These are phyloP conservation scores for Aspergillus fumigatiaffinis DNA, from an alignment of 2,329 filamentous ascomycete species.

Conservation along the genomic window DNA sequence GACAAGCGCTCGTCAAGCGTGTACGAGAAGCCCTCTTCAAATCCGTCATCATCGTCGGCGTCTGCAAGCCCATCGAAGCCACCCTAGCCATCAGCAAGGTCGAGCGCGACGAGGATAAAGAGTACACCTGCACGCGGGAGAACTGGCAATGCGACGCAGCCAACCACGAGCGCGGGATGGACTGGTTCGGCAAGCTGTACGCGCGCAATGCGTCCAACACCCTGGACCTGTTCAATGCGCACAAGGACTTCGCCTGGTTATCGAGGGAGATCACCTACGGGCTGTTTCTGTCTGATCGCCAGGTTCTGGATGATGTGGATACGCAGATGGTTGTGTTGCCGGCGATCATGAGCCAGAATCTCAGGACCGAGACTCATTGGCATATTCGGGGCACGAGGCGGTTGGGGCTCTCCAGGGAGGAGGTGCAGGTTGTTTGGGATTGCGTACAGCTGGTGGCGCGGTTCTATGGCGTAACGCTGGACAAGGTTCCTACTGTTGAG, in stretches of 20 bases:
- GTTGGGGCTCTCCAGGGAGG: slow-evolving; percentile 36
- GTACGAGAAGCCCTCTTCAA: slow-evolving; percentile 58
- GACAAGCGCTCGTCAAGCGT: slow-evolving; percentile 34
- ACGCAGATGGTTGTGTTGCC: slow-evolving; percentile 43
- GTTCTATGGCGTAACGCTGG: slow-evolving; percentile 25
- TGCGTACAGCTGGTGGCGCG: slow-evolving; percentile 27
- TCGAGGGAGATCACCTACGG: slow-evolving; percentile 71
- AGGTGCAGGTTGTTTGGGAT: slow-evolving; percentile 37
- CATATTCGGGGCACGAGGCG: slow-evolving; percentile 44
- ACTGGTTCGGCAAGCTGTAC: slow-evolving; percentile 57
- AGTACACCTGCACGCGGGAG: slow-evolving; percentile 52
- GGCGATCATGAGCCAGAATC: slow-evolving; percentile 44
- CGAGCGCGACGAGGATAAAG: slow-evolving; percentile 55
- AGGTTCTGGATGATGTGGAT: slow-evolving; percentile 39
- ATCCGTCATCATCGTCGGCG: slow-evolving; percentile 54
- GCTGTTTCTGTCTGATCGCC: slow-evolving; percentile 45
- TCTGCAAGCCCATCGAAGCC: slow-evolving; percentile 60
- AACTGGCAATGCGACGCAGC: slow-evolving; percentile 56
- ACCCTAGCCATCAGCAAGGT: slow-evolving; percentile 53
- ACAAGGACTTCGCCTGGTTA: slow-evolving; percentile 60
- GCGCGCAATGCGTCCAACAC: slow-evolving; percentile 43
- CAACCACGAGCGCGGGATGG: slow-evolving; percentile 51
- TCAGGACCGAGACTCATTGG: slow-evolving; percentile 41
- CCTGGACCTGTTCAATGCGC: slow-evolving; percentile 28
- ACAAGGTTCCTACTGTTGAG: slow-evolving; percentile 30